A percentile compares a stretch with the other conserved stretches of the same genome.
phyloP scores from a whole-genome alignment of 2,329 filamentous ascomycete species.

The Drechmeria coniospora region DNA sequence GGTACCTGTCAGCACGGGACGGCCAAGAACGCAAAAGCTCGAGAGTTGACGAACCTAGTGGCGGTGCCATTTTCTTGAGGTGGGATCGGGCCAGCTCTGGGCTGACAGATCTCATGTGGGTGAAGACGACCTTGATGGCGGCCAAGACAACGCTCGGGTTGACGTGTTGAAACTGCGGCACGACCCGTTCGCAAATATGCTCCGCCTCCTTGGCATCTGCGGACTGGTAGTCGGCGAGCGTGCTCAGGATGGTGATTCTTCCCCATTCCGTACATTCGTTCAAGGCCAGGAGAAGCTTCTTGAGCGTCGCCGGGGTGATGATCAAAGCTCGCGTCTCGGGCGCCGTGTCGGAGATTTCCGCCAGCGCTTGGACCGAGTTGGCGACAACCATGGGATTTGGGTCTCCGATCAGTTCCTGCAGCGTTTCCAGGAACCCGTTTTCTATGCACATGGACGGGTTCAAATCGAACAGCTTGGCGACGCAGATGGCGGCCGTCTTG shows the following conservation, averaged over 20 bases:
- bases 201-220: slow-evolving; percentile 89
- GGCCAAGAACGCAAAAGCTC: too few relatives aligned
- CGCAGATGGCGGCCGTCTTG: slow-evolving; percentile 94
- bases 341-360: slow-evolving; percentile 79
- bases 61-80: slow-evolving; percentile 96
- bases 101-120: slow-evolving; percentile 80
- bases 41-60: slow-evolving; percentile 47
- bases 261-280: slow-evolving; percentile 99
- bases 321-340: slow-evolving; percentile 80
- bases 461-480: slow-evolving; percentile 93
- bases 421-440: slow-evolving; percentile 83
- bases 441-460: slow-evolving; percentile 88
- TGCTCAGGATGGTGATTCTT: slow-evolving; percentile 80
- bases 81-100: slow-evolving; percentile 70
- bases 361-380: slow-evolving; percentile 86
- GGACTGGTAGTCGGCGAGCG: slow-evolving; percentile 75
- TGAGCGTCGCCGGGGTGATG: slow-evolving; percentile 68
- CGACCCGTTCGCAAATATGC: slow-evolving; percentile 92
- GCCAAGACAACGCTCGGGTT: slow-evolving; percentile 93
- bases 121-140: slow-evolving; percentile 95
- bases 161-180: slow-evolving; percentile 95
- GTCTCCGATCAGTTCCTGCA: slow-evolving; percentile 93
- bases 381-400: slow-evolving; percentile 98
- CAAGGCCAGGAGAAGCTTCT: slow-evolving; percentile 90
- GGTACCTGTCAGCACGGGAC: background rate